Evolutionary conservation across 2,329 filamentous ascomycete species (phyloP).

Genomic region (Penicillium sp.): DNA sequence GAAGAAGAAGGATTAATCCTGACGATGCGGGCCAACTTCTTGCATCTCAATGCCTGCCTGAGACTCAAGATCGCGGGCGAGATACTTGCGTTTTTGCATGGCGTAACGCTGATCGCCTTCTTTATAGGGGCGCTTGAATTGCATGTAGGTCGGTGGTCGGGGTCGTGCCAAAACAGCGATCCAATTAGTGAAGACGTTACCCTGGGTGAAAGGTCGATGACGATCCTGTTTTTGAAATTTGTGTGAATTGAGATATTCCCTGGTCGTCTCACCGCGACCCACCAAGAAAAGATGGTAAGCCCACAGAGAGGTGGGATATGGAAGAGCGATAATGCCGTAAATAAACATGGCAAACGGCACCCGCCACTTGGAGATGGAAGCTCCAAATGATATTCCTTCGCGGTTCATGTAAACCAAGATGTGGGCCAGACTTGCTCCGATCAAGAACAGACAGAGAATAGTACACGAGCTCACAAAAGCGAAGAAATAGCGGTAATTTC

Average conservation of each 20-base stretch:
- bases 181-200: slow-evolving; percentile 70
- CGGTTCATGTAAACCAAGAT: slow-evolving; percentile 64
- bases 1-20: slow-evolving; percentile 10
- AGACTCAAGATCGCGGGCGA: slow-evolving; percentile 44
- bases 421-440: slow-evolving; percentile 74
- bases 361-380: slow-evolving; percentile 63
- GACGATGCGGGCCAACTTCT: slow-evolving; percentile 40
- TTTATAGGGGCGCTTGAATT: slow-evolving; percentile 71
- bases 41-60: slow-evolving; percentile 68
- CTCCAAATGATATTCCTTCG: slow-evolving; percentile 60
- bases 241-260: slow-evolving; percentile 92
- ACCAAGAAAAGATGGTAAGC: slow-evolving; percentile 89
- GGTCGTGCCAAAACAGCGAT: slow-evolving; percentile 74
- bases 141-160: slow-evolving; percentile 78
- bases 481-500: slow-evolving; percentile 98
- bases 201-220: slow-evolving; percentile 83
- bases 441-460: slow-evolving; percentile 66
- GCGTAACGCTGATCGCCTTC: slow-evolving; percentile 82
- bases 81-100: slow-evolving; percentile 48
- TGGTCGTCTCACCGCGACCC: slow-evolving; percentile 84
- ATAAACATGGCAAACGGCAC: slow-evolving; percentile 85
- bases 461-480: slow-evolving; percentile 78
- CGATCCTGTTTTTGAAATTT: slow-evolving; percentile 91
- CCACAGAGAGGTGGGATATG: slow-evolving; percentile 78
- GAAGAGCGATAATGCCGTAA: slow-evolving; percentile 66